Conservation (phyloP, 768 basidiomycete genomes). For the Xanthoconium stramineum region DNA sequence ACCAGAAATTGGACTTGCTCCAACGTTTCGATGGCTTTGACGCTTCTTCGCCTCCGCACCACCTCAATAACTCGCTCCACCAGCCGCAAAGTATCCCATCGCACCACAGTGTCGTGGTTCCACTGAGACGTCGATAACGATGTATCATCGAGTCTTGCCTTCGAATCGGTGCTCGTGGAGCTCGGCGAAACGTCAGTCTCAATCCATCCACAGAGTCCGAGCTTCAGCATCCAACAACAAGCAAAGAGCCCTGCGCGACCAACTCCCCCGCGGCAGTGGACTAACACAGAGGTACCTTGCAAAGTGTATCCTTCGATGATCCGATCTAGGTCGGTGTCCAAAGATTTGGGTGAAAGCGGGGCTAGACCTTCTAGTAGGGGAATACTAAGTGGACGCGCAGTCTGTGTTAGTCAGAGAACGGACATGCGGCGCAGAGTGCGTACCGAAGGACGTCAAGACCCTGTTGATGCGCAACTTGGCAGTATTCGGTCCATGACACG, state of each 20-base stretch:
- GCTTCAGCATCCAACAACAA: slow-evolving; percentile 88
- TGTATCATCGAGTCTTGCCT: background rate
- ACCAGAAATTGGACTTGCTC: slow-evolving; percentile 87
- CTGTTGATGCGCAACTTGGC: slow-evolving; percentile 51
- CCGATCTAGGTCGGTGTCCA: slow-evolving; percentile 65
- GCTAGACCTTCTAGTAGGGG: slow-evolving; percentile 90
- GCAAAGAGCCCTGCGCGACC: slow-evolving; percentile 91
- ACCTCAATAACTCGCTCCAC: slow-evolving; percentile 73
- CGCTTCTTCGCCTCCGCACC: slow-evolving; percentile 70
- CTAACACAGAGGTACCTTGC: slow-evolving; percentile 65
- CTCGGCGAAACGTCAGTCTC: slow-evolving; percentile 21
- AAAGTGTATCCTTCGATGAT: slow-evolving; percentile 74
- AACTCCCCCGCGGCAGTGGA: slow-evolving; percentile 93
- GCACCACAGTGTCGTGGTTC: slow-evolving; percentile 26
- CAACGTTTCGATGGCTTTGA: slow-evolving; percentile 91
- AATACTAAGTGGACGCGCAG: slow-evolving; percentile 43
- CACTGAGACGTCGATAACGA: slow-evolving; percentile 7
- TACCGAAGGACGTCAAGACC: slow-evolving; percentile 82
- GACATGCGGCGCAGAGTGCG: slow-evolving; percentile 1
- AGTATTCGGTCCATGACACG: slow-evolving; percentile 81
- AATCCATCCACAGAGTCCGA: slow-evolving; percentile 82
- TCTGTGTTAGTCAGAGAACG: background rate
- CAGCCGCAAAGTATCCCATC: slow-evolving; percentile 54
- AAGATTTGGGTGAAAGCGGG: slow-evolving; percentile 51
- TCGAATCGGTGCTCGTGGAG: background rate